A percentile compares a stretch with the other conserved stretches of the same genome.
These are phyloP conservation scores for Rhizoctonia solani DNA, from an alignment of 1,284 basidiomycete genomes.

Conservation along the genomic window DNA sequence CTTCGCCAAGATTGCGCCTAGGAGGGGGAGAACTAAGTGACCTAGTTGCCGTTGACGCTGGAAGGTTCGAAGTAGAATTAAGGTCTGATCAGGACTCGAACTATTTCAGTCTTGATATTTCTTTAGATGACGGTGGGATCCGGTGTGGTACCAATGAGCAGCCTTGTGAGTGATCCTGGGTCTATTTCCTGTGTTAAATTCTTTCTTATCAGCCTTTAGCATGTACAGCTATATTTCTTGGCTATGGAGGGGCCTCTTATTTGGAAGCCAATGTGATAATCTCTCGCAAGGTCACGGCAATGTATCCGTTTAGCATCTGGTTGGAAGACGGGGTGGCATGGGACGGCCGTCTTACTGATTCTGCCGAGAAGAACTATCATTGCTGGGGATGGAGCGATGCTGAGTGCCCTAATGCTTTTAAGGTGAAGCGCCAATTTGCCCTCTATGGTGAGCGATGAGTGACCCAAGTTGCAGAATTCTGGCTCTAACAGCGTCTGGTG, in stretches of 20 bases:
- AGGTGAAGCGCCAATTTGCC: background rate
- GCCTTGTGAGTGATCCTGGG: no score
- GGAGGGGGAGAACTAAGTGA: no score
- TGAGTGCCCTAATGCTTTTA: conserved; percentile 10
- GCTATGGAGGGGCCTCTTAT: no score
- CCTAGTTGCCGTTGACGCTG: no score
- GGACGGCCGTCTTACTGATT: background rate
- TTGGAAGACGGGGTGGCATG: conserved; percentile 1
- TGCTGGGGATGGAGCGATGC: conserved; percentile 12
- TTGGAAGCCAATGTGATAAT: background rate
- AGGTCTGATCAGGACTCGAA: no score
- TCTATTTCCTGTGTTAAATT: no score
- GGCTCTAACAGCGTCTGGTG: background rate
- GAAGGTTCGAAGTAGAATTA: no score
- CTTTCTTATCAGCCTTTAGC: no score
- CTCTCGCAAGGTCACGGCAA: background rate
- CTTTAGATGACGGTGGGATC: no score
- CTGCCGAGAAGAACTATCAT: background rate
- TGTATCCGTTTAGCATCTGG: conserved; percentile 31
- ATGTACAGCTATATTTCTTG: background rate
- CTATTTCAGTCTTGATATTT: no score
- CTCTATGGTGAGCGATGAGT: background rate
- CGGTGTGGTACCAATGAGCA: no score
- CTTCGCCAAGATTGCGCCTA: no score
- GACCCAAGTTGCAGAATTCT: background rate